Evolutionary conservation across 345 rosid species (phyloP).

Genomic region (Linum trigynum): DNA sequence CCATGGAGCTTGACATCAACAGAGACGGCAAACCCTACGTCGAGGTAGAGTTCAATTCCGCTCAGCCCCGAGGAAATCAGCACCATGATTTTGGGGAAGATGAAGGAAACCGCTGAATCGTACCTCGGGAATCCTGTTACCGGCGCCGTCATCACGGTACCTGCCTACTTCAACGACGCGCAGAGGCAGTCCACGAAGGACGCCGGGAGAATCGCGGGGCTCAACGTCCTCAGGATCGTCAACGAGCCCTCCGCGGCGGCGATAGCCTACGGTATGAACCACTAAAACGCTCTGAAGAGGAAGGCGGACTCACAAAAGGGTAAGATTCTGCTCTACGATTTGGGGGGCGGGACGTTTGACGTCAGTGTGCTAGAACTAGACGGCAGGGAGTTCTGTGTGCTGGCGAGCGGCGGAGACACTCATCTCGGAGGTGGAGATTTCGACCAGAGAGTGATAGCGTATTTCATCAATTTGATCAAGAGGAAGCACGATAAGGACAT

Average conservation of each 20-base stretch:
- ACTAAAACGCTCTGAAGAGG: conserved; percentile 22
- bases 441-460: conserved; percentile 43
- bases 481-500: conserved; percentile 40
- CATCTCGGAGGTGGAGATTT: conserved; percentile 13
- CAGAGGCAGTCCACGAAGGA: no score
- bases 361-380: conserved; percentile 17
- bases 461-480: conserved; percentile 42
- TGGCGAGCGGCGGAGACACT: conserved; percentile 47
- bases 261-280: conserved; percentile 36
- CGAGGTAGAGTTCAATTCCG: conserved; percentile 16
- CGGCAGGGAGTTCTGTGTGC: conserved; percentile 39
- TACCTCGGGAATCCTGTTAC: conserved; percentile 13
- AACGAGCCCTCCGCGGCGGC: conserved; percentile 42
- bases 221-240: no score
- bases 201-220: no score
- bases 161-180: conserved; percentile 14
- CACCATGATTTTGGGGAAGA: no score
- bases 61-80: conserved; percentile 31
- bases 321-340: conserved; percentile 2
- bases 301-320: conserved; percentile 40
- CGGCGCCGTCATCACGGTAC: conserved; percentile 52
- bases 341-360: no score
- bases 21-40: conserved; percentile 29
- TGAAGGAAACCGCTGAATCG: no score
- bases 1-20: no score